A percentile compares a stretch with the other conserved stretches of the same genome.
phyloP scores from a whole-genome alignment of 2,329 filamentous ascomycete species.

The Fusarium acutatum region DNA sequence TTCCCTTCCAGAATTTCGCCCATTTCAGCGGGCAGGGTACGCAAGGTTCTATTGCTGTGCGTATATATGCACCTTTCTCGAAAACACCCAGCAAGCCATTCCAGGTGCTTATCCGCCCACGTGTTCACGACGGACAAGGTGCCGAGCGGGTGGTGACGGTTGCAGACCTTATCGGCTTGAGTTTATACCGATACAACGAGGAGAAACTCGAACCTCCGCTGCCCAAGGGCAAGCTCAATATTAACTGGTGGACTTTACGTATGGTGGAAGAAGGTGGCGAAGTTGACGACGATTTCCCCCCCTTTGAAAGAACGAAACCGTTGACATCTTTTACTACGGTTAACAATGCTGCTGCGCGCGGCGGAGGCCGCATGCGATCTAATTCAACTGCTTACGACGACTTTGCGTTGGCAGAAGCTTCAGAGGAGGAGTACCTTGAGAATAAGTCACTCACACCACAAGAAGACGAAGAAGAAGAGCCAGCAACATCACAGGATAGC shows the following conservation, averaged over 20 bases:
- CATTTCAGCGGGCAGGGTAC: slow-evolving; percentile 81
- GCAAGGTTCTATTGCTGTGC: slow-evolving; percentile 76
- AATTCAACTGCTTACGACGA: slow-evolving; percentile 84
- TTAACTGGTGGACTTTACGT: slow-evolving; percentile 83
- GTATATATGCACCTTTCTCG: slow-evolving; percentile 80
- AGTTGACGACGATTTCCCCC: slow-evolving; percentile 85
- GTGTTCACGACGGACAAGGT: slow-evolving; percentile 72
- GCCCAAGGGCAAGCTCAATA: slow-evolving; percentile 71
- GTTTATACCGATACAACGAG: slow-evolving; percentile 79
- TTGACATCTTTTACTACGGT: slow-evolving; percentile 83
- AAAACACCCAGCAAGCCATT: slow-evolving; percentile 70
- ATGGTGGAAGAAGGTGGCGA: slow-evolving; percentile 89
- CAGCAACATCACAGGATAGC: slow-evolving; percentile 42
- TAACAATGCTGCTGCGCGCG: slow-evolving; percentile 81
- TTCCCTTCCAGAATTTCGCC: slow-evolving; percentile 81
- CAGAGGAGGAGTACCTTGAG: slow-evolving; percentile 71
- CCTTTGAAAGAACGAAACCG: slow-evolving; percentile 76
- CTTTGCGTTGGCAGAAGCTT: slow-evolving; percentile 80
- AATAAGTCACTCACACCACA: slow-evolving; percentile 75
- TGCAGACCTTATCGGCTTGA: slow-evolving; percentile 82
- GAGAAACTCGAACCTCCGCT: slow-evolving; percentile 77
- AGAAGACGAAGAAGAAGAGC: slow-evolving; percentile 60
- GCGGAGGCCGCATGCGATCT: slow-evolving; percentile 65
- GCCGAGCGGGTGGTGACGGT: slow-evolving; percentile 72
- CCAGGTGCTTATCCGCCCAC: slow-evolving; percentile 76